Base-by-base conservation (phyloP, 1,139 yeast species). In the Taphrina betulina region DNA sequence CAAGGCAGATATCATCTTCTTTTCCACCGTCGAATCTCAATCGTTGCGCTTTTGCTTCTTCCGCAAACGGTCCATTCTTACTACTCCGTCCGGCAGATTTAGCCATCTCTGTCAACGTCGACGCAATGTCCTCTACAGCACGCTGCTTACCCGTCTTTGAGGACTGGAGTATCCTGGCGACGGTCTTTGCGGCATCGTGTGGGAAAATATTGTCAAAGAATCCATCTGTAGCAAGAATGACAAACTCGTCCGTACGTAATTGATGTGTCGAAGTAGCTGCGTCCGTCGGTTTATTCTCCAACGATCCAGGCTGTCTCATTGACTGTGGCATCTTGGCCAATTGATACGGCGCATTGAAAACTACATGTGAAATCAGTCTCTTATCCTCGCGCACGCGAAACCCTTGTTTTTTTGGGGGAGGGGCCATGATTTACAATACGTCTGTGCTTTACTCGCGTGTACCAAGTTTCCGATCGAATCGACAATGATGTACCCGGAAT, bases 161-260 rank as follows among this genome's bases (percentile, higher is more conserved):
- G 5, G 12, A 8, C 12, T 34, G 16, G 31, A 31, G 26, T 17
- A 28, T 31, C 1, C 17, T 16, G 17, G 38, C 41, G 37, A 72
- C 71, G 10, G 67, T 57, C 12, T 77, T 66, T 63, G 82, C 88
- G 55, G 89, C 83, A 67, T 89, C 96, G 54, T 79, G 79, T 0
- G 84, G 76, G 38, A 80, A 78, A 44, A 90, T 80, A 68, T 92
- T 92, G 70, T 92, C 98, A 22, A 87, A 82, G 51, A 92, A 85
- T 24, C 98, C 98, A 71, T 92, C 98, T 0, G 97, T 88, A 41
- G 95, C 94, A 67, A 90, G 82, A 58, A 92, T 71, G 2, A 92
- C 79, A 12, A 92, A 72, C 68, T 92, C 97, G 48, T 82, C 81
- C 58, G 77, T 78, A 64, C 81, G 64, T 52, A 86, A 70, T 59